Conservation (phyloP, 1,284 basidiomycete species). For the Apiotrichum laibachii region DNA sequence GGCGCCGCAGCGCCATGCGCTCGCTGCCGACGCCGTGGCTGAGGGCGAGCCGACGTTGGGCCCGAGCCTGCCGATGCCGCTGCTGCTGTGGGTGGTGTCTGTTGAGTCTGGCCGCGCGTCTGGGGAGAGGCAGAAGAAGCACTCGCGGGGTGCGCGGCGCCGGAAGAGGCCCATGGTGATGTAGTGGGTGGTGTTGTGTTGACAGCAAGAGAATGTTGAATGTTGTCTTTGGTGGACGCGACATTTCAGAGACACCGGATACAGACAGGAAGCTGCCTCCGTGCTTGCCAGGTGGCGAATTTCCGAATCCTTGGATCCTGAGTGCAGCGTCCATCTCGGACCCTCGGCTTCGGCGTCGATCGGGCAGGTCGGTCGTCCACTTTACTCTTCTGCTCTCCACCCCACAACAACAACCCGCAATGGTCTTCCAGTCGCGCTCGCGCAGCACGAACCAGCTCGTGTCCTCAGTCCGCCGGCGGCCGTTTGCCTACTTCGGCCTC, state of each 20-base stretch:
- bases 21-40: conserved; percentile 7
- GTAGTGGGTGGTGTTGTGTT: neutral
- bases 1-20: conserved; percentile 39
- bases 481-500: conserved; percentile 67
- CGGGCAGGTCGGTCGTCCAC: neutral
- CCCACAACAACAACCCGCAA: conserved; percentile 7
- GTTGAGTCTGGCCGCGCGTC: neutral
- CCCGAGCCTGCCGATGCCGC: neutral
- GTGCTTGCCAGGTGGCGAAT: neutral
- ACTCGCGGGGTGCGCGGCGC: conserved; percentile 29
- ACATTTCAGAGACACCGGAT: neutral
- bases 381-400: neutral
- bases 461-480: conserved; percentile 45
- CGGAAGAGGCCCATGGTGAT: conserved; percentile 14
- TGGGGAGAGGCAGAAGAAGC: conserved; percentile 46
- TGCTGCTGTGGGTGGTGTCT: too few relatives aligned
- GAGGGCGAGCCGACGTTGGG: conserved; percentile 19
- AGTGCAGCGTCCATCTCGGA: too few relatives aligned
- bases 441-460: conserved; percentile 50
- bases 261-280: neutral
- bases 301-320: neutral
- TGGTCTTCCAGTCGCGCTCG: conserved; percentile 59
- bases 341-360: too few relatives aligned
- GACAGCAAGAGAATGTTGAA: neutral
- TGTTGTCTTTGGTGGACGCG: neutral